Evolutionary conservation across 2,329 filamentous ascomycete genomes (phyloP).

Genomic region (Metarhizium robertsii): DNA sequence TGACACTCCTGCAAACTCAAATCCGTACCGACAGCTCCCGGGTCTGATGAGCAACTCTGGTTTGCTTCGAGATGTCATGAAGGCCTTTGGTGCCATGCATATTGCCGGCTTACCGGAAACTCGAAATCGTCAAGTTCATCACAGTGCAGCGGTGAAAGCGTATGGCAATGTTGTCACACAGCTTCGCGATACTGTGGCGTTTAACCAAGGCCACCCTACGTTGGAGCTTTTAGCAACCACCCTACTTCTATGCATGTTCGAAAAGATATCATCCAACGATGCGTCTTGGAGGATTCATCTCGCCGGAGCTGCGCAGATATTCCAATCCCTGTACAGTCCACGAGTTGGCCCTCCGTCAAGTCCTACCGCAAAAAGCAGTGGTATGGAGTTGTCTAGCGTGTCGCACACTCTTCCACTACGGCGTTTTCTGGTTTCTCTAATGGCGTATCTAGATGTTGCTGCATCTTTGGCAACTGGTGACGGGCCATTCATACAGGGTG

Average conservation of each 20-base stretch:
- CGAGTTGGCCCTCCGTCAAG: not conserved
- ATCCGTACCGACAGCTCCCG: slow-evolving; percentile 28
- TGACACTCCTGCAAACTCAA: slow-evolving; percentile 24
- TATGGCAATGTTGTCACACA: slow-evolving; percentile 24
- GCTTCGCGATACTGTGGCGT: slow-evolving; percentile 15
- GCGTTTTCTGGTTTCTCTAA: slow-evolving; percentile 26
- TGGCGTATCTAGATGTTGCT: slow-evolving; percentile 28
- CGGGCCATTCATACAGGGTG: slow-evolving; percentile 25
- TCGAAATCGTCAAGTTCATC: slow-evolving; percentile 21
- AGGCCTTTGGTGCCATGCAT: slow-evolving; percentile 28
- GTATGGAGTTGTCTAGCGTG: not conserved
- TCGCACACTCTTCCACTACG: slow-evolving; percentile 5
- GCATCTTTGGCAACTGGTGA: slow-evolving; percentile 13
- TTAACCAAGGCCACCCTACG: slow-evolving; percentile 8
- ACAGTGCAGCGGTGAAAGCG: slow-evolving; percentile 26
- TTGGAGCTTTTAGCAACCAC: too few species aligned
- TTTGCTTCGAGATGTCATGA: slow-evolving; percentile 26
- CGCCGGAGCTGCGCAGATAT: slow-evolving; percentile 27
- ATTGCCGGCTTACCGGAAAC: slow-evolving; percentile 26
- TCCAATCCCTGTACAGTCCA: slow-evolving; percentile 12
- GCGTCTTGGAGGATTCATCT: slow-evolving; percentile 28
- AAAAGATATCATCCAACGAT: slow-evolving; percentile 4
- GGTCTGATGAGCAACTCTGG: slow-evolving; percentile 36
- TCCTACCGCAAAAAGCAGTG: not conserved
- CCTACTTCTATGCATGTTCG: too few species aligned